Evolutionary conservation across 2,329 filamentous ascomycete species (phyloP).

Genomic region (Aspergillus udagawae): DNA sequence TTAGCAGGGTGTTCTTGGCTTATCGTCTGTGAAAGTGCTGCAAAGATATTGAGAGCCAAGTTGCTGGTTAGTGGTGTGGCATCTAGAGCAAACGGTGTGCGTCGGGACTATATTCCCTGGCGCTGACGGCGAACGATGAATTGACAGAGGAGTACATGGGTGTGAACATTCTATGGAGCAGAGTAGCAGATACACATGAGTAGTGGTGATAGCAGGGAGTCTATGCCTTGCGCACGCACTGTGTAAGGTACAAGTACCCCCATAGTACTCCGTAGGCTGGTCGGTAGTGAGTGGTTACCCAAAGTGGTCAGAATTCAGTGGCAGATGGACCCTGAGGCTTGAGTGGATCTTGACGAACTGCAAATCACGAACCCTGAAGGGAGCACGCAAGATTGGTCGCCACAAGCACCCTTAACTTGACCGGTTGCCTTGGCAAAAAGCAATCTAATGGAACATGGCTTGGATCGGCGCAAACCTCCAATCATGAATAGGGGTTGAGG

Average conservation of each 20-base stretch:
- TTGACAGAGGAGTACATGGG: too few relatives aligned
- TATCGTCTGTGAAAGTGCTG: too few relatives aligned
- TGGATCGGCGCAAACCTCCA: not conserved
- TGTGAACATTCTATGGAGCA: too few relatives aligned
- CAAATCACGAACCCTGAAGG: not conserved
- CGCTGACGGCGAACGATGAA: too few relatives aligned
- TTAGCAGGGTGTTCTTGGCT: too few relatives aligned
- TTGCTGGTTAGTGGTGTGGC: too few relatives aligned
- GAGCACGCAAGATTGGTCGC: not conserved
- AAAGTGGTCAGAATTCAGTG: not conserved
- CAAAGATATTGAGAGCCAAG: too few relatives aligned
- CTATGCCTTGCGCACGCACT: not conserved
- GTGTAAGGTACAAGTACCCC: not conserved
- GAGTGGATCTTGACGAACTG: not conserved
- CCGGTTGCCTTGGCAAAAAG: not conserved
- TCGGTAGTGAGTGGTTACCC: not conserved
- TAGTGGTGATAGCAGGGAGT: not conserved
- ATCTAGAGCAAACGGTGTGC: too few relatives aligned
- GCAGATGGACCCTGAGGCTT: not conserved
- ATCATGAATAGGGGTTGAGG: not conserved
- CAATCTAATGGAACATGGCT: not conserved
- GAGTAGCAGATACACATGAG: too few relatives aligned
- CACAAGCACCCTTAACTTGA: not conserved
- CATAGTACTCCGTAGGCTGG: not conserved
- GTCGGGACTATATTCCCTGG: too few relatives aligned